phyloP scores from a whole-genome alignment of 345 rosid genomes.

The Eutrema japonicum region DNA sequence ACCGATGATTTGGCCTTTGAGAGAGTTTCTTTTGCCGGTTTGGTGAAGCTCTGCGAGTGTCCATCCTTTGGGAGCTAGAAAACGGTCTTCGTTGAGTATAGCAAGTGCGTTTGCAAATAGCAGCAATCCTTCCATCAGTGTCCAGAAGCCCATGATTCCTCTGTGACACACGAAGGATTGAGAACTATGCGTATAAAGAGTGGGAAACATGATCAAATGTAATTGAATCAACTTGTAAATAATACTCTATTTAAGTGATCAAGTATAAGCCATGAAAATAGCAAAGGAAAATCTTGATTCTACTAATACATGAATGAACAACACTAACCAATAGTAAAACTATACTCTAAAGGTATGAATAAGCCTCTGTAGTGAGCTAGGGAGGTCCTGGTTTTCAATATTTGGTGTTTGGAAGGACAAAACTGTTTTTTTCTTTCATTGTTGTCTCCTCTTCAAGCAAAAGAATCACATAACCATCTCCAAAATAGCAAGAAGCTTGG shows the following conservation, averaged over 20 bases:
- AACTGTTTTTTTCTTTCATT: no score
- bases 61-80: conserved; percentile 63
- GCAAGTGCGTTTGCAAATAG: conserved; percentile 62
- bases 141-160: conserved; percentile 57
- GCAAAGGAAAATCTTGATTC: neutral
- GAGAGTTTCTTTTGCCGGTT: conserved; percentile 44
- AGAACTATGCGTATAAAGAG: neutral
- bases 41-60: conserved; percentile 54
- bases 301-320: conserved; percentile 13
- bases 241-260: neutral
- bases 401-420: no score
- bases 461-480: conserved; percentile 10
- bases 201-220: neutral
- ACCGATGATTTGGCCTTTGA: conserved; percentile 48
- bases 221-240: neutral
- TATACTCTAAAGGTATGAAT: neutral
- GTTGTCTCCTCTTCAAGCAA: neutral
- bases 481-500: neutral
- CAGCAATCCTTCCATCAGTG: conserved; percentile 51
- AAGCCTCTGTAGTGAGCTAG: neutral
- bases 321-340: conserved; percentile 4
- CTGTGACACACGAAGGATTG: neutral
- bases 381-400: neutral
- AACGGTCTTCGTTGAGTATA: conserved; percentile 61
- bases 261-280: conserved; percentile 4